phyloP scores from a whole-genome alignment of 2,329 filamentous ascomycete genomes.

The Epichloe glyceriae region DNA sequence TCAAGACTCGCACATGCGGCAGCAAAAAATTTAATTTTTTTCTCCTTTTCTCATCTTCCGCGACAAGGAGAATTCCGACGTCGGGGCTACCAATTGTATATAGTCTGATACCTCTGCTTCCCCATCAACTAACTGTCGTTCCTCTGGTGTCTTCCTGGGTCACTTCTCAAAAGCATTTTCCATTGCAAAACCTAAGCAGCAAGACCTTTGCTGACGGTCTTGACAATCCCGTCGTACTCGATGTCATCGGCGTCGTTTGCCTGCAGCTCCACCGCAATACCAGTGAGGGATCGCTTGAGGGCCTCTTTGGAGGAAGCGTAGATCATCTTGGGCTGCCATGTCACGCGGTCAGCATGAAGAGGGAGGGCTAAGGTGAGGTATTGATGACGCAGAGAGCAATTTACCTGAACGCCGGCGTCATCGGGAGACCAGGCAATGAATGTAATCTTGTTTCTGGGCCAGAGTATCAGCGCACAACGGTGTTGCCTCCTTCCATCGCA shows the following conservation, averaged over 20 bases:
- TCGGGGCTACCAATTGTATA: constrained; percentile 3
- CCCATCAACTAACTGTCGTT: background rate
- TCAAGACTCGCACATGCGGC: background rate
- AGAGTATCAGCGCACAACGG: constrained; percentile 10
- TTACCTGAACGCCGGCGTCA: constrained; percentile 65
- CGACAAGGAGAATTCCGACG: constrained; percentile 1
- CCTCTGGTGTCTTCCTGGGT: background rate
- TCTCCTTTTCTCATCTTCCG: background rate
- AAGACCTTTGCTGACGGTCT: constrained; percentile 50
- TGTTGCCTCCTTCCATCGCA: too few species aligned
- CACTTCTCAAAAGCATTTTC: background rate
- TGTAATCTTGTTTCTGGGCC: constrained; percentile 57
- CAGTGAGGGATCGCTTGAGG: constrained; percentile 66
- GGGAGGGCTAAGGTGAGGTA: constrained; percentile 4
- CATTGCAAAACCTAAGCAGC: constrained; percentile 26
- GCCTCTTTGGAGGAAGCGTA: constrained; percentile 83
- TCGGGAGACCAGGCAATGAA: constrained; percentile 74
- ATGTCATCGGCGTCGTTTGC: constrained; percentile 77
- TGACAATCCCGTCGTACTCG: constrained; percentile 60
- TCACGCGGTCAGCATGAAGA: background rate
- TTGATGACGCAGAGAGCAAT: too few species aligned
- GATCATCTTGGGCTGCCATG: constrained; percentile 65
- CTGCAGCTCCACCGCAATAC: constrained; percentile 65
- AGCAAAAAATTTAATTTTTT: background rate
- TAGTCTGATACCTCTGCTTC: background rate